These are phyloP conservation scores for Aspergillus sp. DNA, from an alignment of 2,329 filamentous ascomycete genomes.

Conservation along the genomic window DNA sequence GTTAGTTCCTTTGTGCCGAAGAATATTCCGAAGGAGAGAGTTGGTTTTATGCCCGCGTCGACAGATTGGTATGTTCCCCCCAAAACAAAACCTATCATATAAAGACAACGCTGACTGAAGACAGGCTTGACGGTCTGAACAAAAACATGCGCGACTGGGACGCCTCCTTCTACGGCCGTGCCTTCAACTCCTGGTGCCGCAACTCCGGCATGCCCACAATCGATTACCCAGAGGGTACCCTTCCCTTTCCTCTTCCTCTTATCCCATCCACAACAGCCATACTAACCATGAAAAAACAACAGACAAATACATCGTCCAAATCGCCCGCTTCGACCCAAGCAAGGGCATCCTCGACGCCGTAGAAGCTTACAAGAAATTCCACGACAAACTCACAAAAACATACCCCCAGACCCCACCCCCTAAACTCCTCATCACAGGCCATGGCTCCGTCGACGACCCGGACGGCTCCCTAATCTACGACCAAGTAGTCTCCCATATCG, in stretches of 20 bases:
- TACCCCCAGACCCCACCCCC: constrained; percentile 51
- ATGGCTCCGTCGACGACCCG: constrained; percentile 74
- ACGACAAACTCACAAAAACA: constrained; percentile 49
- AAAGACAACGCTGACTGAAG: background rate
- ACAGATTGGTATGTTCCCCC: constrained; percentile 62
- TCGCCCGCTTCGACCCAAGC: constrained; percentile 75
- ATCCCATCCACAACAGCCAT: constrained; percentile 34
- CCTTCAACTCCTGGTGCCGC: constrained; percentile 60
- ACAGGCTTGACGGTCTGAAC: constrained; percentile 69
- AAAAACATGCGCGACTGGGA: constrained; percentile 67
- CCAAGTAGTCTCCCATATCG: constrained; percentile 61
- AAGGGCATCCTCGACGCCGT: constrained; percentile 76
- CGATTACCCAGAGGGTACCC: constrained; percentile 31
- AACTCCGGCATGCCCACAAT: constrained; percentile 46
- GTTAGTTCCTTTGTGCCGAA: constrained; percentile 68
- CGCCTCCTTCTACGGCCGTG: constrained; percentile 63
- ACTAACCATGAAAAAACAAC: constrained; percentile 29
- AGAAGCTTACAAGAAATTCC: constrained; percentile 67
- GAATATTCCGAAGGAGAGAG: constrained; percentile 58
- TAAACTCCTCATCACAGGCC: constrained; percentile 68
- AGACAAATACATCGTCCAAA: constrained; percentile 70
- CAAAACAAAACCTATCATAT: background rate
- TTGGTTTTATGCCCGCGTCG: constrained; percentile 70
- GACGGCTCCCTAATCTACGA: constrained; percentile 68
- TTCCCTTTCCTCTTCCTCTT: background rate